Evolutionary conservation across 305 asterid genomes (phyloP).

Genomic region (Solanum hybrid): DNA sequence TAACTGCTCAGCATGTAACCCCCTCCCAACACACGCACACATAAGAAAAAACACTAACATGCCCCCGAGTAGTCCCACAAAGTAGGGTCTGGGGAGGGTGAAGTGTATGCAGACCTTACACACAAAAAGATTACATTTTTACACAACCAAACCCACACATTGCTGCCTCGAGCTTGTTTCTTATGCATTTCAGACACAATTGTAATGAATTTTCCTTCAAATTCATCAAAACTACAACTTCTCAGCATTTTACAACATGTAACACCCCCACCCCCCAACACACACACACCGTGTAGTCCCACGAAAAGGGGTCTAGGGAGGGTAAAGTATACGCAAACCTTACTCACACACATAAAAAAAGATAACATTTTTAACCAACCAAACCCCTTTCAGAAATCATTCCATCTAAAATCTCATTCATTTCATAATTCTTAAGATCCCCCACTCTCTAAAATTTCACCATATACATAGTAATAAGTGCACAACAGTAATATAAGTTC

Average conservation of each 20-base stretch:
- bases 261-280: not conserved
- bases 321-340: not conserved
- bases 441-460: not conserved
- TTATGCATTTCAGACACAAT: too few species aligned
- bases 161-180: too few species aligned
- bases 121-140: not conserved
- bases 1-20: not conserved
- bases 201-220: not conserved
- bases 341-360: not conserved
- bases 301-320: not conserved
- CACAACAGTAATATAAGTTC: not conserved
- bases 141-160: conserved; percentile 22
- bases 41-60: not conserved
- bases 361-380: not conserved
- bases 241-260: too few species aligned
- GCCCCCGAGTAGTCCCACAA: not conserved
- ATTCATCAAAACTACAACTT: not conserved
- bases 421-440: not conserved
- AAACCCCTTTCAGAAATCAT: not conserved
- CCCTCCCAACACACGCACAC: not conserved
- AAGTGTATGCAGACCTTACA: not conserved
- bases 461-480: not conserved
- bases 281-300: not conserved
- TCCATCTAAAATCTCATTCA: not conserved
- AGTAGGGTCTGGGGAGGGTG: not conserved